A percentile compares a stretch with the other conserved stretches of the same genome.
Conservation (phyloP, 495 filamentous ascomycete species). For the Cudoniella acicularis region DNA sequence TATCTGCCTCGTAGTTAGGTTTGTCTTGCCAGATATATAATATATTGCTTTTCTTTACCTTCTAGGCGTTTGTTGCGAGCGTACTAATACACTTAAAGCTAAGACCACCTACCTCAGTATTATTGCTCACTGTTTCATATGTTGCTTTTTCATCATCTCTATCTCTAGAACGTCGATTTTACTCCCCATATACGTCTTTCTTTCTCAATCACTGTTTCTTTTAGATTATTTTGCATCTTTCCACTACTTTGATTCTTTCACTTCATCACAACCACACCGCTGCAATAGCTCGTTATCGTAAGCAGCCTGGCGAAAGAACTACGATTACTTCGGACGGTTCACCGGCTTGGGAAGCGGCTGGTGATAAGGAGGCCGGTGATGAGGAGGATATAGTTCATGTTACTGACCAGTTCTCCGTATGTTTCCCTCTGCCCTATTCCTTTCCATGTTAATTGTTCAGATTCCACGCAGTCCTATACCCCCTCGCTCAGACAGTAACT, state of each 20-base stretch:
- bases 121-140: slow-evolving; percentile 9
- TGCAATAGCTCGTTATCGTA: slow-evolving; percentile 4
- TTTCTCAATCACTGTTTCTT: slow-evolving; percentile 7
- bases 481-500: slow-evolving; percentile 6
- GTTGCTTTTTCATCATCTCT: slow-evolving; percentile 3
- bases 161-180: background rate
- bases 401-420: slow-evolving; percentile 5
- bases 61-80: slow-evolving; percentile 9
- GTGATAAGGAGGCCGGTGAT: background rate
- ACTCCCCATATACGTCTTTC: slow-evolving; percentile 1
- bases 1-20: slow-evolving; percentile 2
- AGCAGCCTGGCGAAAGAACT: background rate
- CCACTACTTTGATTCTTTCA: background rate
- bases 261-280: background rate
- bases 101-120: slow-evolving; percentile 2
- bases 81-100: slow-evolving; percentile 10
- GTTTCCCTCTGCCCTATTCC: slow-evolving; percentile 1
- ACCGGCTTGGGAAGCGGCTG: too few relatives aligned
- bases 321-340: slow-evolving; percentile 8
- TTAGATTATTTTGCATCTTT: background rate
- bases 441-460: slow-evolving; percentile 9
- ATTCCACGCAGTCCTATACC: slow-evolving; percentile 5
- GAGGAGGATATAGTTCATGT: slow-evolving; percentile 3
- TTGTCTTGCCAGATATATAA: background rate
- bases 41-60: slow-evolving; percentile 15